phyloP scores from a whole-genome alignment of 768 basidiomycete genomes.

The Cantharellus cinnabarinus region DNA sequence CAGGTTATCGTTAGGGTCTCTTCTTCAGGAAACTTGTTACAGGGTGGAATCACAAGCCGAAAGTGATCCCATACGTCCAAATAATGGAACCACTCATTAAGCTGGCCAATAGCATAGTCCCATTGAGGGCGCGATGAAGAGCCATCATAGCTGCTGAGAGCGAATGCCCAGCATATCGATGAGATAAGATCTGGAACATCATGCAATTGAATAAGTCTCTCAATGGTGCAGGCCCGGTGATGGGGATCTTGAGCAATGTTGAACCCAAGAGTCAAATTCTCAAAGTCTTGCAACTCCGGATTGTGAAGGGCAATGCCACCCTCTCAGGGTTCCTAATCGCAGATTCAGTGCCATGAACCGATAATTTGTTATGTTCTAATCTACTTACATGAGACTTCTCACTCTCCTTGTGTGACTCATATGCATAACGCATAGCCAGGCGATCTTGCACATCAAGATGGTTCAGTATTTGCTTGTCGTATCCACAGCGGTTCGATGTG shows the following conservation, averaged over 20 bases:
- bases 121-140: background rate
- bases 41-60: background rate
- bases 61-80: background rate
- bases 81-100: background rate
- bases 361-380: background rate
- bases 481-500: slow-evolving; percentile 1
- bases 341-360: background rate
- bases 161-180: background rate
- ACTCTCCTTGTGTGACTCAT: background rate
- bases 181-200: background rate
- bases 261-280: background rate
- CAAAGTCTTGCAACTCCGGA: background rate
- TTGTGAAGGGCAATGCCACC: background rate
- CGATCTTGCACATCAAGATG: background rate
- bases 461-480: background rate
- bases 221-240: background rate
- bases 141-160: background rate
- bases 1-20: background rate
- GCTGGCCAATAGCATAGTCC: background rate
- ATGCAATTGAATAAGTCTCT: background rate
- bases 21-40: background rate
- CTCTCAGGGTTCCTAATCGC: background rate
- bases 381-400: background rate
- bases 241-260: background rate
- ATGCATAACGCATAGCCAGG: background rate